Evolutionary conservation across 345 rosid species (phyloP).

Genomic region (Microcos paniculata): DNA sequence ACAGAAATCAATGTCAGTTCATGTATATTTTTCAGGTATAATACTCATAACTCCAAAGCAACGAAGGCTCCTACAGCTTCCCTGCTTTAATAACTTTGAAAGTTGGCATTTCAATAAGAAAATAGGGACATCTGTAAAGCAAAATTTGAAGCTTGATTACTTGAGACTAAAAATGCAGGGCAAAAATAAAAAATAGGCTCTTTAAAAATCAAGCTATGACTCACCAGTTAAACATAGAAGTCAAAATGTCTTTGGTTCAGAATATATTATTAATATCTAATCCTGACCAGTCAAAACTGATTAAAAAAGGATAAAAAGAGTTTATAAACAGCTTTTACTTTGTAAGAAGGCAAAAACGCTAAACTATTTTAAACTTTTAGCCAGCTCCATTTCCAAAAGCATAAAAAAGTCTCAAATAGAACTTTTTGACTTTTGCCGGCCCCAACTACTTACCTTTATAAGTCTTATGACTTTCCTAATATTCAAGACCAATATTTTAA

Average conservation of each 20-base stretch:
- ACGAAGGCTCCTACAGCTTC: background rate
- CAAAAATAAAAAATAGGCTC: background rate
- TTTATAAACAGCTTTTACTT: background rate
- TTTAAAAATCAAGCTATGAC: background rate
- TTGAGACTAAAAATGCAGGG: background rate
- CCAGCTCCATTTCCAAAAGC: background rate
- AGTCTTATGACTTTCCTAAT: background rate
- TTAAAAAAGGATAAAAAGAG: background rate
- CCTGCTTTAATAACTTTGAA: background rate
- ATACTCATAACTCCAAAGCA: background rate
- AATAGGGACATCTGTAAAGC: background rate
- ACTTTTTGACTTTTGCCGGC: background rate
- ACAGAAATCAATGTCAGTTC: slow-evolving; percentile 4
- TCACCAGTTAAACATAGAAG: background rate
- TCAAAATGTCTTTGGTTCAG: background rate
- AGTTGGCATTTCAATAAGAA: background rate
- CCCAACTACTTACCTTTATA: background rate
- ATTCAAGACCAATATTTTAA: too few relatives aligned
- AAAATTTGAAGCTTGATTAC: background rate
- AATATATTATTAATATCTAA: background rate
- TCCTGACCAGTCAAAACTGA: background rate
- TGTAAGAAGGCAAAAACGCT: background rate
- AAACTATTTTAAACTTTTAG: background rate
- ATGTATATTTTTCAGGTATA: background rate
- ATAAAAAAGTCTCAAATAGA: background rate